Evolutionary conservation across 768 basidiomycete genomes (phyloP).

Genomic region (Rhodotorula graminis): DNA sequence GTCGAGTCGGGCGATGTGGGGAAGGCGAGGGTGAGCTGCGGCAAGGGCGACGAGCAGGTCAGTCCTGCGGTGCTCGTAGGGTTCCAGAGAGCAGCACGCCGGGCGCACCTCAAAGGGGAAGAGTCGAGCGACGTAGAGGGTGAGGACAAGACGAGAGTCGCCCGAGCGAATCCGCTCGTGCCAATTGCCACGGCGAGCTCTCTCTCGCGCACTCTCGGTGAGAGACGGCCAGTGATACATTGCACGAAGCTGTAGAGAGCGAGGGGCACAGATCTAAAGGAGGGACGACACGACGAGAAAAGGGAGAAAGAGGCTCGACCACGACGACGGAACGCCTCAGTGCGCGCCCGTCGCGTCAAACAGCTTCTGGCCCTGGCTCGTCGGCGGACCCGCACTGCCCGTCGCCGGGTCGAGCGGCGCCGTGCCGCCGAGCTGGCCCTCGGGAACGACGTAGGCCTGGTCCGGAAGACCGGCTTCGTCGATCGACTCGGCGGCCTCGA

Average conservation of each 20-base stretch:
- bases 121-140: too few species aligned
- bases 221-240: too few species aligned
- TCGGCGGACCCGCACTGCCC: constrained; percentile 16
- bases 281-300: neutral
- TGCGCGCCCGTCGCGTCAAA: constrained; percentile 20
- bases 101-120: too few species aligned
- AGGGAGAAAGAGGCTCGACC: neutral
- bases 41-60: neutral
- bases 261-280: too few species aligned
- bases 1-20: neutral
- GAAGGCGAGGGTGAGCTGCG: neutral
- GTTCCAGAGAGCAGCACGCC: too few species aligned
- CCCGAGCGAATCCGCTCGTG: too few species aligned
- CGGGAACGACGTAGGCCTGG: constrained; percentile 46
- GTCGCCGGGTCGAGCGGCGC: constrained; percentile 32
- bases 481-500: constrained; percentile 57
- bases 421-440: constrained; percentile 17
- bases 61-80: too few species aligned
- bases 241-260: too few species aligned
- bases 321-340: neutral
- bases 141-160: too few species aligned
- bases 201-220: too few species aligned
- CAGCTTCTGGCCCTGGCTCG: constrained; percentile 6
- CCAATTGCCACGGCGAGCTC: too few species aligned
- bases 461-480: constrained; percentile 48